phyloP scores from a whole-genome alignment of 2,329 filamentous ascomycete genomes.

The Colletotrichum karsti region DNA sequence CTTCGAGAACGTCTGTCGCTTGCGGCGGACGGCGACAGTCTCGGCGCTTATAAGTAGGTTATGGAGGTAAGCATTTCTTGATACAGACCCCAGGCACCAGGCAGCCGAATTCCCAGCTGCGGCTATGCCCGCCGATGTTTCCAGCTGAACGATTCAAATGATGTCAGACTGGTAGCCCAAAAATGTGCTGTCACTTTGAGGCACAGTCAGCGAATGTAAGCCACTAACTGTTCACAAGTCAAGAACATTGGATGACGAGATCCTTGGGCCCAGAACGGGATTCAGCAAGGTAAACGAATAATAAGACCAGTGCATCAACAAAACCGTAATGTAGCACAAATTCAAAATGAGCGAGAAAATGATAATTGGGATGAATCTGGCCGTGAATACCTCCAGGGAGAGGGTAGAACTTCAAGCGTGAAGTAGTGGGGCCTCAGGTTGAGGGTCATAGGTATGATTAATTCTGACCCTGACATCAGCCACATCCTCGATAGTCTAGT shows the following conservation, averaged over 20 bases:
- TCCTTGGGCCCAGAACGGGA: too few species aligned
- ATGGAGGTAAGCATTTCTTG: not conserved
- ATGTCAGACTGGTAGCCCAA: not conserved
- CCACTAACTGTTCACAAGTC: too few species aligned
- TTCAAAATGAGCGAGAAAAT: too few species aligned
- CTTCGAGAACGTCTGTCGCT: not conserved
- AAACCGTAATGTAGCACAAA: too few species aligned
- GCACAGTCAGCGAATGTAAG: not conserved
- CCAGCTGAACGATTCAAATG: not conserved
- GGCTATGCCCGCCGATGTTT: not conserved
- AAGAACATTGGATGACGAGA: too few species aligned
- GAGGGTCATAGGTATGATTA: too few species aligned
- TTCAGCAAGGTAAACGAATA: rapidly evolving
- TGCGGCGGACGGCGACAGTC: not conserved
- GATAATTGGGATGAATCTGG: too few species aligned
- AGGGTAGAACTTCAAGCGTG: too few species aligned
- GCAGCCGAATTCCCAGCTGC: not conserved
- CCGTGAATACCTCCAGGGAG: too few species aligned
- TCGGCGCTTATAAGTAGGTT: not conserved
- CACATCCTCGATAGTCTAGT: constrained; percentile 13
- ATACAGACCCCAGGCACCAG: not conserved
- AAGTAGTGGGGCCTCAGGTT: too few species aligned
- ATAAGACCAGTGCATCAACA: too few species aligned
- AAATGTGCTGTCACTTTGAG: not conserved
- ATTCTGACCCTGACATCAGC: too few species aligned